These are phyloP conservation scores for Kwoniella heveanensis DNA, from an alignment of 768 basidiomycete genomes.

Conservation along the genomic window DNA sequence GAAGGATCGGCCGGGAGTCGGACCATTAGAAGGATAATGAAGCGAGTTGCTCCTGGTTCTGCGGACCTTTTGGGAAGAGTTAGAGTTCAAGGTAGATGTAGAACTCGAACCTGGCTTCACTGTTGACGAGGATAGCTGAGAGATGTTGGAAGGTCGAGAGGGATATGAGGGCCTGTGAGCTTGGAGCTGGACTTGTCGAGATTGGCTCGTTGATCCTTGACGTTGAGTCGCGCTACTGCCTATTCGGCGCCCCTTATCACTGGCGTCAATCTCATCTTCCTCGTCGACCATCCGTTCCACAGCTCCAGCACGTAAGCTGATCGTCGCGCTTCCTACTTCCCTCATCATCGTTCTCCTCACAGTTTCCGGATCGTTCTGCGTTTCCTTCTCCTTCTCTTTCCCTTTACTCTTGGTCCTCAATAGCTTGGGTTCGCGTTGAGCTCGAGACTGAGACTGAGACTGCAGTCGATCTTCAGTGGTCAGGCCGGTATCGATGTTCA, in stretches of 20 bases:
- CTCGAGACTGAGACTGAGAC: no score
- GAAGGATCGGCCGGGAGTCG: slow-evolving; percentile 24
- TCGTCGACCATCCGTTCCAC: slow-evolving; percentile 37
- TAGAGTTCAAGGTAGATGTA: neutral
- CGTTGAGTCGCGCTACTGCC: neutral
- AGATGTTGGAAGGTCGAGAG: neutral
- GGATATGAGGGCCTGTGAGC: neutral
- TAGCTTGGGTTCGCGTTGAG: slow-evolving; percentile 10
- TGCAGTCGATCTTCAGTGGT: neutral
- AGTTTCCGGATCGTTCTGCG: slow-evolving; percentile 10
- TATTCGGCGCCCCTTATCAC: no score
- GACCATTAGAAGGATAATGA: slow-evolving; percentile 27
- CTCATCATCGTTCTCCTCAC: slow-evolving; percentile 9
- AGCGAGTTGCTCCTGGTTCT: slow-evolving; percentile 33
- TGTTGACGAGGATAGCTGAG: neutral
- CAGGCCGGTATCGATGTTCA: neutral
- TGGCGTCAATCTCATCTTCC: slow-evolving; percentile 19
- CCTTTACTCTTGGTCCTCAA: slow-evolving; percentile 16
- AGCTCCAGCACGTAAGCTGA: slow-evolving; percentile 35
- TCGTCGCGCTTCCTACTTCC: slow-evolving; percentile 46
- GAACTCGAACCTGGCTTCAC: neutral
- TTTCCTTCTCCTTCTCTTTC: slow-evolving; percentile 20
- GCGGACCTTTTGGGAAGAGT: neutral
- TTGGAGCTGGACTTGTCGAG: neutral
- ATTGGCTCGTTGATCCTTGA: neutral